Conservation (phyloP, 495 filamentous ascomycete species). For the Alectoria sarmentosa region DNA sequence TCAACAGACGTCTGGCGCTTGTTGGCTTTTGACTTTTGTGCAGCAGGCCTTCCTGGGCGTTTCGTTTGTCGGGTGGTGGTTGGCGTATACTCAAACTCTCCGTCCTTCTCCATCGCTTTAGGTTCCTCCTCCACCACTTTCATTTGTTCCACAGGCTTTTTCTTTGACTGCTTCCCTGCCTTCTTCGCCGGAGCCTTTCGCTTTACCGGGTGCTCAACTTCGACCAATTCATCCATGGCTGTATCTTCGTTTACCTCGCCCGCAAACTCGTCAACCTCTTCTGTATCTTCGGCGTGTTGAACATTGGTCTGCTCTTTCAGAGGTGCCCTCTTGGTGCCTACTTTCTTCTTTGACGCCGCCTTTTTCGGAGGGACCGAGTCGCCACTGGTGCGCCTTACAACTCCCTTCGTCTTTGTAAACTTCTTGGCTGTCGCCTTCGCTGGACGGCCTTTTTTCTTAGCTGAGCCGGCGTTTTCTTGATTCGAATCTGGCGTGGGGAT, state of each 20-base stretch:
- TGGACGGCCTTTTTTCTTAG: conserved; percentile 32
- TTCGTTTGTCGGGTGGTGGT: conserved; percentile 31
- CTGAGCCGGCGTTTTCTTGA: conserved; percentile 33
- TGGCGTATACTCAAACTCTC: conserved; percentile 46
- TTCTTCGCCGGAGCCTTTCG: conserved; percentile 31
- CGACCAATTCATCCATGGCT: conserved; percentile 27
- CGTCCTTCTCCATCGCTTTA: conserved; percentile 31
- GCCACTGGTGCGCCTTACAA: conserved; percentile 39
- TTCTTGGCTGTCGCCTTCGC: conserved; percentile 36
- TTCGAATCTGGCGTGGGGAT: conserved; percentile 35
- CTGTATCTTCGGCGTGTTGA: conserved; percentile 42
- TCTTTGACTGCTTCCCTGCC: conserved; percentile 24
- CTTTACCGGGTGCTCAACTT: conserved; percentile 31
- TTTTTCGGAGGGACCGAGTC: conserved; percentile 31
- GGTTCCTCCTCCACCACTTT: conserved; percentile 10
- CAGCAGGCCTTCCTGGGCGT: conserved; percentile 22
- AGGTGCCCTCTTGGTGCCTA: conserved; percentile 33
- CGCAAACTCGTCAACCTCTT: conserved; percentile 44
- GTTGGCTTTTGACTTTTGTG: conserved; percentile 25
- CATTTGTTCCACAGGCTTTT: conserved; percentile 4
- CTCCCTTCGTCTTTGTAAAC: conserved; percentile 30
- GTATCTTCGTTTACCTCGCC: conserved; percentile 21
- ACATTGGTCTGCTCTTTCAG: conserved; percentile 46
- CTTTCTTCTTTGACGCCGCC: conserved; percentile 32
- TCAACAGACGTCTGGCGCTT: conserved; percentile 28